phyloP scores from a whole-genome alignment of 129 eudicot genomes.

The Artemisia argyi region DNA sequence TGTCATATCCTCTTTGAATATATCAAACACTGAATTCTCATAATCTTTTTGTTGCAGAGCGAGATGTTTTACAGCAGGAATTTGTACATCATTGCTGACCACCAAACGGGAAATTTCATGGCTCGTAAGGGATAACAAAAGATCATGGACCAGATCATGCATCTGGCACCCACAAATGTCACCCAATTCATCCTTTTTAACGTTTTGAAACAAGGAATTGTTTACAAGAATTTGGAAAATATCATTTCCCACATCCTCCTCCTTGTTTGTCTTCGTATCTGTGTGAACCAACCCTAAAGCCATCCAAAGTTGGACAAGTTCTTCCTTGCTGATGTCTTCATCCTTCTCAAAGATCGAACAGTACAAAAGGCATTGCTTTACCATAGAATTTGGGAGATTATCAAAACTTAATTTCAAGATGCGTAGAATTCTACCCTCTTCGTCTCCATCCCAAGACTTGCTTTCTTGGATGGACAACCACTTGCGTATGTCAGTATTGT shows the following conservation, averaged over 20 bases:
- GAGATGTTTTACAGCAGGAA: neutral
- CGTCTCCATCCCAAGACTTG: neutral
- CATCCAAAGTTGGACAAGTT: too few species aligned
- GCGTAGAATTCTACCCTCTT: too few species aligned
- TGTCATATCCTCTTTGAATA: too few species aligned
- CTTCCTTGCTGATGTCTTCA: neutral
- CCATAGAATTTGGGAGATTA: too few species aligned
- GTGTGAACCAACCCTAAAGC: too few species aligned
- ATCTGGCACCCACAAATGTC: neutral
- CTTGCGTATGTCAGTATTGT: too few species aligned
- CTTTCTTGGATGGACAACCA: neutral
- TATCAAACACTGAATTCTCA: too few species aligned
- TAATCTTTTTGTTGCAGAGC: neutral
- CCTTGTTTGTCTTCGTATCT: neutral
- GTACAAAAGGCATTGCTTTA: neutral
- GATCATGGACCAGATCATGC: neutral
- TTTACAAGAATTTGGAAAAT: neutral
- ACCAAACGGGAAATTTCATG: too few species aligned
- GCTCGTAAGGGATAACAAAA: too few species aligned
- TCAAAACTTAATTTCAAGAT: too few species aligned
- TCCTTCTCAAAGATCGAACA: neutral
- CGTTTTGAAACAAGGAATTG: neutral
- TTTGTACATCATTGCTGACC: neutral
- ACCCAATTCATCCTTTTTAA: neutral
- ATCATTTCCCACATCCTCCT: constrained; percentile 3